Evolutionary conservation across 495 filamentous ascomycete genomes (phyloP), one percentile per base, ranked within the genome.

Genomic region (Penicillium simplicissimum): DNA sequence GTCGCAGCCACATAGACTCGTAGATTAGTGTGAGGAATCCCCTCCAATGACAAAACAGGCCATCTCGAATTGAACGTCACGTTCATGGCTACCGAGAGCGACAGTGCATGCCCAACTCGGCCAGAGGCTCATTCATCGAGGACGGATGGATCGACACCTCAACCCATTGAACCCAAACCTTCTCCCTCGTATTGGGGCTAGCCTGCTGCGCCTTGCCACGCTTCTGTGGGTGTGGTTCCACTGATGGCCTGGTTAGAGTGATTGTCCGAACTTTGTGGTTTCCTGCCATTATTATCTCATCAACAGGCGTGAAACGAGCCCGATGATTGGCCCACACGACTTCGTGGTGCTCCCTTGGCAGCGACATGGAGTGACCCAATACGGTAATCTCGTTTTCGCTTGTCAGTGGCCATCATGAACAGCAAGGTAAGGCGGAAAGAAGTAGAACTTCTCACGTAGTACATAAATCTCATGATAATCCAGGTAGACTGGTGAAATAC

Each of bases 301-400:
- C 28, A 3, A 31, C 28, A 31, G 28, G 28, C 0, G 28, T 31
- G 6, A 31, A 31, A 31, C 28, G 28, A 6, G 40, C 40, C n/a
- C 40, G 6, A 17, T 19, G n/a, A 42, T 42, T 42, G n/a, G 40
- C 40, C 8, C n/a, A 19, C 8, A 11, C 23, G 17, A 45, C 17
- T 25, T n/a, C 48, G 31, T 52, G 25, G 45, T 3, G 23, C 28
- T 56, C 19, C n/a, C 55, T 40, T 43, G 15, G 47, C 47, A 33
- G 31, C 23, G 28, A 34, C 59, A 8, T 61, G 13, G 6, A 42
- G 45, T 45, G 57, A 60, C 60, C 64, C 60, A 38, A 67, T 54
- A 19, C 49, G 61, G 64, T 47, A 67, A 58, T 43, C 38, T 67
- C 64, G 64, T 67, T 60, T 63, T 67, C 60, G 64, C 64, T 67